Base-by-base conservation (phyloP, 345 rosid species). In the Eucalyptus sideroxylon region DNA sequence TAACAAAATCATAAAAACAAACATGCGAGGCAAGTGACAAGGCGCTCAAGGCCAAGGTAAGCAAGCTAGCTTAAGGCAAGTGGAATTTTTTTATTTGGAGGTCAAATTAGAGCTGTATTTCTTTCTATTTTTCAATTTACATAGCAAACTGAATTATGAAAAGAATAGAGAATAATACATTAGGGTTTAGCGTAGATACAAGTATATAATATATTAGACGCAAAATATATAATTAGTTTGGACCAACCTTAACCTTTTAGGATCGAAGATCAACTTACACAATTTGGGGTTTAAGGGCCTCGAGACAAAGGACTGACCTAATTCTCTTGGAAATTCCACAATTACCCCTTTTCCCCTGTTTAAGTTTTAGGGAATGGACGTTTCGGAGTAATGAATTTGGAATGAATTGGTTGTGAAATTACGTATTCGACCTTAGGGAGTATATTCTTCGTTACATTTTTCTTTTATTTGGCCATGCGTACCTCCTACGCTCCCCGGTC, bases 261-360 rank as follows among this genome's bases (percentile, higher is more conserved):
- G 1, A 53, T 0, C 1, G 0, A 7, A 0, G 0, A 19, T 53
- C 2, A 53, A 53, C 0, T 0, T 3, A 0, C 1, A 53, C 10
- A 53, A 53, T 4, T 19, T 1, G 4, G 0, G 0, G 9, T 1
- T 51, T 51, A 51, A 17, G 56, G 5, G 5, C 19, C 1, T 53
- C 0, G 59, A 0, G 11, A 53, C 26, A 53, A 53, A 53, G 0
- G 24, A 19, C 0, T 0, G 11, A 19, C 4, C 56, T 26, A 53
- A 19, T 53, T 53, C 11, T 53, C 26, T 53, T 8, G 1, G 0
- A 53, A 53, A 53, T 26, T 26, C 15, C 30, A 60, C 1, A 26
- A 45, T 45, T 26, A 26, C 15, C n/a, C n/a, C 4, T 27, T 60
- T 60, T 26, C 7, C n/a, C 67, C 11, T 26, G n/a, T 0, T 59